Base-by-base conservation (phyloP, 139 green algal species). In the Volvox reticuliferus region DNA sequence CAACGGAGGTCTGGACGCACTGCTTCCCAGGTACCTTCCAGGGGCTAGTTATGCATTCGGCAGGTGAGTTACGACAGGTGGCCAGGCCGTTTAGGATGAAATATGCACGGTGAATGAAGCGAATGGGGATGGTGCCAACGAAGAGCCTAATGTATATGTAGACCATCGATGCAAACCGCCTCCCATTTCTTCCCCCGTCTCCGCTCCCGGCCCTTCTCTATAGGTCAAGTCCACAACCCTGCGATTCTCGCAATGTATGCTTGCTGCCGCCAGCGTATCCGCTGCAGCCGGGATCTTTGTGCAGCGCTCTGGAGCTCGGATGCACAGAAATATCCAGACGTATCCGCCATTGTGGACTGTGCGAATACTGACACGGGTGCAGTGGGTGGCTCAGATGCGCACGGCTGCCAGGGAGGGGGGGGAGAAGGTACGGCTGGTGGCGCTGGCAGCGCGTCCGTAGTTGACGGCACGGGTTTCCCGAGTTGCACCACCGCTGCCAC, bases 191-290 rank as follows among this genome's bases (percentile, higher is more conserved):
- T 19, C 76, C 33, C 21, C 33, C 76, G 17, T 26, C 63, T 32
- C 78, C 6, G 1, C 78, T 65, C 78, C 1, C 82, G 44, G 44
- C 44, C 44, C 44, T 55, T 9, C 44, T 55, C 44, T 9, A 55
- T 55, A 88, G 91, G 2, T 63, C 18, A 37, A 12, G 50, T 93
- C 16, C 71, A 82, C 62, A 22, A 62, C 1, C 86, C 91, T 13
- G 86, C 79, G 0, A 89, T 86, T 9, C 63, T 91, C 0, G 91
- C 79, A 19, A 65, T 93, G 67, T 91, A 91, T 86, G 63, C 84
- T 12, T 93, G 91, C 86, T 91, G 91, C 79, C 77, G 86, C 24
- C 68, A 86, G 37, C 3, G 71, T 17, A 13, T 73, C 0, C 32
- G 18, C 33, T 65, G 55, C 90, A 93, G 90, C 65, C 0, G 21